Conservation (phyloP, 352 stramenopile genomes). For the Pythium phragmitis region DNA sequence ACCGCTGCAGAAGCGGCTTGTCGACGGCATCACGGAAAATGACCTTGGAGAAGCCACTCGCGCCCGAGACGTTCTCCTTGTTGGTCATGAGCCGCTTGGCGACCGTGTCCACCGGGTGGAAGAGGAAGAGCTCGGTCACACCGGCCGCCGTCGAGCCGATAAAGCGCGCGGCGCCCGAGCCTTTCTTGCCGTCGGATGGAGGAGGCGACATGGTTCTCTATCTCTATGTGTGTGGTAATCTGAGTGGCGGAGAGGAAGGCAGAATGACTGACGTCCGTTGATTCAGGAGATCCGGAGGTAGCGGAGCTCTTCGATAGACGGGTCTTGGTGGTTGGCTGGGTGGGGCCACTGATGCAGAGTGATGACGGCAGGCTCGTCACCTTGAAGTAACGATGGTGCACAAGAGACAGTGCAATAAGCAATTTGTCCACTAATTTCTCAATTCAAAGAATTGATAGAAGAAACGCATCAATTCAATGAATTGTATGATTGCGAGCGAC, state of each 20-base stretch:
- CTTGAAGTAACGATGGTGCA: constrained; percentile 24
- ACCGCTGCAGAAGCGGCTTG: constrained; percentile 75
- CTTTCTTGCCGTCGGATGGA: constrained; percentile 40
- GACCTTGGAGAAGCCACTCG: constrained; percentile 64
- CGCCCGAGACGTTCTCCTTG: constrained; percentile 59
- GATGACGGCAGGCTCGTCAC: constrained; percentile 21
- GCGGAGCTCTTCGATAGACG: constrained; percentile 2
- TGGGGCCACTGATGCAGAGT: constrained; percentile 10
- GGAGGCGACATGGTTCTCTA: constrained; percentile 45
- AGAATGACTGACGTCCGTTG: constrained; percentile 9
- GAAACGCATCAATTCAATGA: constrained; percentile 11
- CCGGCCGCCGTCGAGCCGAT: constrained; percentile 91
- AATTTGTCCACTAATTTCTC: constrained; percentile 4
- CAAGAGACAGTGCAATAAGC: constrained; percentile 5
- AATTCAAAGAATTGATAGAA: constrained; percentile 13
- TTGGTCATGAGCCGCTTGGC: constrained; percentile 95
- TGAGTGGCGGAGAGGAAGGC: not conserved
- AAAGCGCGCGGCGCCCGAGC: constrained; percentile 72
- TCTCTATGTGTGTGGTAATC: not conserved
- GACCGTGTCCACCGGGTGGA: constrained; percentile 95
- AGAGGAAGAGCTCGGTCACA: constrained; percentile 93
- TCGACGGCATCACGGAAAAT: constrained; percentile 89
- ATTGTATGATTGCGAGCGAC: constrained; percentile 1
- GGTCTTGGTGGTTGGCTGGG: constrained; percentile 1
- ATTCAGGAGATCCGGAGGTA: not conserved